phyloP scores from a whole-genome alignment of 169 alveolate species.

The Amoebophrya sp. region DNA sequence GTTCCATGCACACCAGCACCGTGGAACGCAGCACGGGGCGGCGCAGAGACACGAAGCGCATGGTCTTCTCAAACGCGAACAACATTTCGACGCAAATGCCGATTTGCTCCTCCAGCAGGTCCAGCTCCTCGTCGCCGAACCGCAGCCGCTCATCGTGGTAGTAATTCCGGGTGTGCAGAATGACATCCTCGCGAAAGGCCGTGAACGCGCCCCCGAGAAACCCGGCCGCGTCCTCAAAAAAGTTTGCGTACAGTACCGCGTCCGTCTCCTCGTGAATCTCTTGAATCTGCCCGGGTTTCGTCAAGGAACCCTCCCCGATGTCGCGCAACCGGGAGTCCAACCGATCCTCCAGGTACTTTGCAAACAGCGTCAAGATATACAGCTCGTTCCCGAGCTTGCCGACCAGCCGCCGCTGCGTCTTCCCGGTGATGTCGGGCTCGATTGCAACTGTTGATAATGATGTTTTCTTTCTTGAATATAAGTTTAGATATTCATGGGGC shows the following conservation, averaged over 20 bases:
- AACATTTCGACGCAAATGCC: neutral
- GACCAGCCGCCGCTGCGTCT: neutral
- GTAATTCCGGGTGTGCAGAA: neutral
- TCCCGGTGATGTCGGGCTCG: no score
- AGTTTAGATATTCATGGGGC: no score
- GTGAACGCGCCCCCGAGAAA: neutral
- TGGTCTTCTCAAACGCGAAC: slow-evolving; percentile 12
- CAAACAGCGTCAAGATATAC: neutral
- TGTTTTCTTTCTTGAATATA: no score
- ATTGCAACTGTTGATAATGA: no score
- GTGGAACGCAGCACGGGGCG: neutral
- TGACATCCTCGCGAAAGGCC: neutral
- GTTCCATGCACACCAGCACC: neutral
- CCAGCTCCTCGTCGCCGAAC: neutral
- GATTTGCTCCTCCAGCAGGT: neutral
- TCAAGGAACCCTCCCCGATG: no score
- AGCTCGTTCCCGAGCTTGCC: neutral
- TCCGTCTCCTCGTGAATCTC: no score
- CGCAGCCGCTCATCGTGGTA: neutral
- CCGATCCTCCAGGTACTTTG: neutral
- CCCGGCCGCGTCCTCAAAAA: slow-evolving; percentile 1
- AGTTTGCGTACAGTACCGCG: neutral
- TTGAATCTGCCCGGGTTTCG: no score
- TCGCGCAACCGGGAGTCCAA: neutral
- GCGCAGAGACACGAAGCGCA: neutral